Evolutionary conservation across 73 alveolate genomes (phyloP).

Genomic region (Uronychia binucleata): DNA sequence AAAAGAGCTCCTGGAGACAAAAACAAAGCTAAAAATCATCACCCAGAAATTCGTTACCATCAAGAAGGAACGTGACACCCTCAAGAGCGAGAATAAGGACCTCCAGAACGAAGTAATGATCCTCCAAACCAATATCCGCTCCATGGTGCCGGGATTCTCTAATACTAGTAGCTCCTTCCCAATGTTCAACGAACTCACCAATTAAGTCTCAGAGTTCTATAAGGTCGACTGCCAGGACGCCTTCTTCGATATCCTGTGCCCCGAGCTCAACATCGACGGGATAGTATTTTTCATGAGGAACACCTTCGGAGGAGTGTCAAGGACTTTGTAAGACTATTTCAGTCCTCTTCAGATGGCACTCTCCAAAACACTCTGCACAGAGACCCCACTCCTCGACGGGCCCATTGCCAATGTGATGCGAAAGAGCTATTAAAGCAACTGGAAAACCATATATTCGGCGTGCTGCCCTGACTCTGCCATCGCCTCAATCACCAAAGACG

Average conservation of each 20-base stretch:
- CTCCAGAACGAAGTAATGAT: constrained; percentile 85
- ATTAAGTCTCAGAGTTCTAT: constrained; percentile 87
- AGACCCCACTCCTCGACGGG: constrained; percentile 75
- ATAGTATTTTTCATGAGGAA: constrained; percentile 85
- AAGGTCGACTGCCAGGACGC: constrained; percentile 95
- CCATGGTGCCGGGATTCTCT: constrained; percentile 96
- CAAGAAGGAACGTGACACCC: constrained; percentile 82
- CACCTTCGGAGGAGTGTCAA: constrained; percentile 69
- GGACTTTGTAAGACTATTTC: constrained; percentile 74
- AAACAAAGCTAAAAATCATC: constrained; percentile 69
- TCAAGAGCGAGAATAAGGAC: constrained; percentile 82
- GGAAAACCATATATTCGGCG: constrained; percentile 75
- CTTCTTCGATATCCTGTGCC: constrained; percentile 94
- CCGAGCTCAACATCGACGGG: constrained; percentile 93
- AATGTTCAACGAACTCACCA: constrained; percentile 87
- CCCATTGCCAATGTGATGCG: constrained; percentile 95
- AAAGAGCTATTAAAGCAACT: constrained; percentile 90
- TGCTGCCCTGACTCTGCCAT: constrained; percentile 36
- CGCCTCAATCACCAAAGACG: constrained; percentile 39
- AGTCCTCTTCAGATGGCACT: constrained; percentile 83
- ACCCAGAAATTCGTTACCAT: constrained; percentile 86
- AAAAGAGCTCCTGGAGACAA: constrained; percentile 51
- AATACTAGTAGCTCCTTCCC: constrained; percentile 94
- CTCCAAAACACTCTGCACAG: constrained; percentile 71
- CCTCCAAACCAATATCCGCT: constrained; percentile 85